A percentile compares a stretch with the other conserved stretches of the same genome.
Evolutionary conservation across 257 asterid genomes (phyloP).

Genomic region (Solanum clarkiae): DNA sequence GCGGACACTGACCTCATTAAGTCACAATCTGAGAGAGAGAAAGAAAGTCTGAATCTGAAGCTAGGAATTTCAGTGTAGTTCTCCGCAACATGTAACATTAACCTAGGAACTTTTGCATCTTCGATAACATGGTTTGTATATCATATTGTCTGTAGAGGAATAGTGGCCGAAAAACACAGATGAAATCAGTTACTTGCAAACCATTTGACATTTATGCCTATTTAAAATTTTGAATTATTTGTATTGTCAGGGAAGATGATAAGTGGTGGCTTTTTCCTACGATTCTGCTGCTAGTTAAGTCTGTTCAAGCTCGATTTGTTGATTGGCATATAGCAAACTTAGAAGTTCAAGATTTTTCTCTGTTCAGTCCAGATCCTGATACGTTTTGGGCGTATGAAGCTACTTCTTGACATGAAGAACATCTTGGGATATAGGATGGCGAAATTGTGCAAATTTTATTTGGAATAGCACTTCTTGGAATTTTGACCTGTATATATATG

Average conservation of each 20-base stretch:
- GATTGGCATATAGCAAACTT: conserved; percentile 91
- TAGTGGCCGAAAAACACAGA: background rate
- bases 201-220: background rate
- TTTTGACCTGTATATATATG: conserved; percentile 15
- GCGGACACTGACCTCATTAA: background rate
- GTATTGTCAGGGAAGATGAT: conserved; percentile 64
- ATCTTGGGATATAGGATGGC: background rate
- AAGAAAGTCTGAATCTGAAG: background rate
- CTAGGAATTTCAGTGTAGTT: background rate
- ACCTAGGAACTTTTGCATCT: background rate
- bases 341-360: conserved; percentile 75
- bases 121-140: background rate
- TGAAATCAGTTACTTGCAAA: background rate
- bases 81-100: background rate
- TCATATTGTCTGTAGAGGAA: background rate
- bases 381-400: conserved; percentile 93
- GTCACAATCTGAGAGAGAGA: background rate
- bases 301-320: conserved; percentile 71
- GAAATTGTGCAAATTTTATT: background rate
- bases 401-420: conserved; percentile 26
- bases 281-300: conserved; percentile 57
- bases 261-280: conserved; percentile 91
- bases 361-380: conserved; percentile 82
- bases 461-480: background rate
- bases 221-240: background rate